Evolutionary conservation across 768 basidiomycete genomes (phyloP), one percentile per base, ranked within the genome.

Genomic region (Exidia glandulosa): DNA sequence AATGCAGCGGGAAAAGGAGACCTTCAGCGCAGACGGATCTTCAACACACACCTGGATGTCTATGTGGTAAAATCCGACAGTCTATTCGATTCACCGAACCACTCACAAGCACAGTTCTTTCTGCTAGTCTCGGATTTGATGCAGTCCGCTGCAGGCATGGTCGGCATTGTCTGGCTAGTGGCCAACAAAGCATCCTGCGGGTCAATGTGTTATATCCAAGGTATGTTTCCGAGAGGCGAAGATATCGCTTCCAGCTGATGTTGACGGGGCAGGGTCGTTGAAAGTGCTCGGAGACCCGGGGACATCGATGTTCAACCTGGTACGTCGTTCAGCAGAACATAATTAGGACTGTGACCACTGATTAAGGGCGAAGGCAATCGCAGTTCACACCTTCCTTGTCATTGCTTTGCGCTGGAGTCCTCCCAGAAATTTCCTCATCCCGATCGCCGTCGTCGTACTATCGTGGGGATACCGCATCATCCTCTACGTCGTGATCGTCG

Each of bases 281-380:
- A 45, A 76, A 60, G 74, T 77, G 59, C 58, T 77, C 1, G 77
- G 78, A 7, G 78, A 79, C 52, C 71, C 75, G 2, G 73, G 71
- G n/a, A 75, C 73, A 2, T 75, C 74, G 3, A 70, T 78, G 37
- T 70, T 72, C 2, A 79, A 75, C 19, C 68, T 78, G 10, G 77
- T 78, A 60, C 60, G 70, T 56, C n/a, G 10, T 27, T 31, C 32
- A 36, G 34, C 54, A 31, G 12, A 16, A 23, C 23, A 13, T 31
- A 45, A 31, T n/a, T n/a, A 19, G 37, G 48, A 16, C 57, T 9
- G 6, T 2, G 16, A 29, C 30, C 19, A 19, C 30, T 14, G 41
- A 3, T n/a, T 13, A 6, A 37, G 32, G 36, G 19, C 58, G 48
- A 62, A 76, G 74, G 25, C 68, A 13, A 75, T 79, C n/a, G 68